Evolutionary conservation across 2,329 filamentous ascomycete genomes (phyloP).

Genomic region (Aureobasidium namibiae): DNA sequence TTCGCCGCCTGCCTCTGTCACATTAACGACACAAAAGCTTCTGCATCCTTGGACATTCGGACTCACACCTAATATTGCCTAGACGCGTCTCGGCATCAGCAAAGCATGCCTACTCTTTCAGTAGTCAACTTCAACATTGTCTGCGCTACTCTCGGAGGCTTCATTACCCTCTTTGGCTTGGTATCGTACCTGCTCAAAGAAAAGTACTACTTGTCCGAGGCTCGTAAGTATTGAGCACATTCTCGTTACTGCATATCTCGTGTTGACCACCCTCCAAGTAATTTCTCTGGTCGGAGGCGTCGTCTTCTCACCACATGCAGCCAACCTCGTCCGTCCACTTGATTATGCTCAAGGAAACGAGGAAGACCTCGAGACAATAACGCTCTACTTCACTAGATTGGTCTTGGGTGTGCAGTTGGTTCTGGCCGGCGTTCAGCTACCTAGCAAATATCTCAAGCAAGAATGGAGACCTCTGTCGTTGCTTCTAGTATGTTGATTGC

Average conservation of each 20-base stretch:
- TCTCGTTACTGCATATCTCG: background rate
- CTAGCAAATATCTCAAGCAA: slow-evolving; percentile 67
- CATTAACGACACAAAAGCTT: background rate
- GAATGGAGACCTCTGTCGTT: slow-evolving; percentile 71
- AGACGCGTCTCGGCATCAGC: background rate
- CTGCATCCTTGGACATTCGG: background rate
- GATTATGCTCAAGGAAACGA: slow-evolving; percentile 59
- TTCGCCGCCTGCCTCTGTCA: background rate
- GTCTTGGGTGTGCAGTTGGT: slow-evolving; percentile 88
- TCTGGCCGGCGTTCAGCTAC: slow-evolving; percentile 78
- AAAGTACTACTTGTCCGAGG: slow-evolving; percentile 83
- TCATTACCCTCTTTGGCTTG: slow-evolving; percentile 81
- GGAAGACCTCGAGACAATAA: slow-evolving; percentile 60
- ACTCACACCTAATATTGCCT: background rate
- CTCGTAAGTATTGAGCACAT: slow-evolving; percentile 49
- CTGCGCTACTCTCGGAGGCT: slow-evolving; percentile 72
- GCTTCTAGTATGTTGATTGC: slow-evolving; percentile 42
- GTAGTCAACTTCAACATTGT: slow-evolving; percentile 77
- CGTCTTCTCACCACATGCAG: slow-evolving; percentile 66
- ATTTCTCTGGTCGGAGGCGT: slow-evolving; percentile 76
- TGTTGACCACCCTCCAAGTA: slow-evolving; percentile 42
- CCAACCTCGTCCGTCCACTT: slow-evolving; percentile 64
- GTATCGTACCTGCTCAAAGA: slow-evolving; percentile 88
- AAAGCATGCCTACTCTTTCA: slow-evolving; percentile 51
- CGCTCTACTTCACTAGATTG: slow-evolving; percentile 74